Evolutionary conservation across 371 early-diverging fungal genomes (phyloP).

Genomic region (Mortierella sp.): DNA sequence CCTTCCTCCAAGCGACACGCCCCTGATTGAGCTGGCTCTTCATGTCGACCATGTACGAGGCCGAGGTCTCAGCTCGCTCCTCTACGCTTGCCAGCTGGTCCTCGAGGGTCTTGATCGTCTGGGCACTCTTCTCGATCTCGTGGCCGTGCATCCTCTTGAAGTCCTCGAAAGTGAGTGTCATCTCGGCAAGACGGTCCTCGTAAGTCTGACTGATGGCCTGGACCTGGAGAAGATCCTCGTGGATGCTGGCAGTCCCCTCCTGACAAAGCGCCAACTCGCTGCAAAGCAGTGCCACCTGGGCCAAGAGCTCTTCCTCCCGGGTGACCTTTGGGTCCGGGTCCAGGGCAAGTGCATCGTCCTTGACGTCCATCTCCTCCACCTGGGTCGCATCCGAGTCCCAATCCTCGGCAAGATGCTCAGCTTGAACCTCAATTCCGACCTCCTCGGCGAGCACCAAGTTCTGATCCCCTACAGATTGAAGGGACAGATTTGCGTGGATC

Average conservation of each 20-base stretch:
- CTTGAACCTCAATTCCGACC: constrained; percentile 53
- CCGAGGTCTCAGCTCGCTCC: constrained; percentile 58
- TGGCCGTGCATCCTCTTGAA: constrained; percentile 59
- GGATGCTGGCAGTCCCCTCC: constrained; percentile 57
- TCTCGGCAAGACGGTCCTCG: constrained; percentile 61
- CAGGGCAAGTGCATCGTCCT: neutral
- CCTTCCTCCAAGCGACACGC: constrained; percentile 52
- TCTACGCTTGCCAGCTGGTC: constrained; percentile 29
- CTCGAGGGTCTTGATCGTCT: constrained; percentile 51
- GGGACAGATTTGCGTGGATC: constrained; percentile 38
- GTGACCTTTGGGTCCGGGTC: neutral
- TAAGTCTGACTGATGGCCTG: constrained; percentile 63
- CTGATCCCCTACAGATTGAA: constrained; percentile 26
- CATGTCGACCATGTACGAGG: constrained; percentile 59
- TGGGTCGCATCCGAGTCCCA: constrained; percentile 26
- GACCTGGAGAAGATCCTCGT: constrained; percentile 63
- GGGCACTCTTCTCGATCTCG: constrained; percentile 32
- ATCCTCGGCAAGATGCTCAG: constrained; percentile 40
- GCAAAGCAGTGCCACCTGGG: constrained; percentile 28
- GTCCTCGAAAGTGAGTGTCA: constrained; percentile 60
- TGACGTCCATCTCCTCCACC: constrained; percentile 17
- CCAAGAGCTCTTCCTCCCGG: constrained; percentile 45
- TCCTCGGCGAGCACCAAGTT: neutral
- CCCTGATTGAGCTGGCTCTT: constrained; percentile 62
- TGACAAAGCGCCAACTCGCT: constrained; percentile 24